Conservation (phyloP, 345 rosid species). For the Firmiana major region DNA sequence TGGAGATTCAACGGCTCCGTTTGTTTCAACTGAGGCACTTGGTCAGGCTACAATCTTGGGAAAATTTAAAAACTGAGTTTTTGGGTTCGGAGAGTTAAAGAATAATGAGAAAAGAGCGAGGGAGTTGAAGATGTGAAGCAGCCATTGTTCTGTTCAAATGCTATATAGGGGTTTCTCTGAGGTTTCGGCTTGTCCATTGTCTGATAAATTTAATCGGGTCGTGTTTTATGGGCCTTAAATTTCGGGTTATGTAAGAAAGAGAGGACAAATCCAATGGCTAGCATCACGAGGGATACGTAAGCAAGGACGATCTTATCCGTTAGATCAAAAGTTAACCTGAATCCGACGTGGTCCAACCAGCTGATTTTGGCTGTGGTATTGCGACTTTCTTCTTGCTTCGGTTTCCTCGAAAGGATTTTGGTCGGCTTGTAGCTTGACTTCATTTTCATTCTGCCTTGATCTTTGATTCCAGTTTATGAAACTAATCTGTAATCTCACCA, state of each 20-base stretch:
- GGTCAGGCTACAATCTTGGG: neutral
- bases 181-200: no score
- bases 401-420: neutral
- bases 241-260: neutral
- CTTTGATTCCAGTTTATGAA: neutral
- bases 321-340: conserved; percentile 12
- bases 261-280: no score
- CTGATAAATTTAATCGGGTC: no score
- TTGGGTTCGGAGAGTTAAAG: conserved; percentile 16
- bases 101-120: no score
- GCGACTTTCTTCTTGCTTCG: neutral
- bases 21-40: conserved; percentile 34
- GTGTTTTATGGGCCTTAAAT: neutral
- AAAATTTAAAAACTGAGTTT: neutral
- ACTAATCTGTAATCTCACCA: neutral
- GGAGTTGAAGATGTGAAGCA: no score
- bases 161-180: no score
- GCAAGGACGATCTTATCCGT: conserved; percentile 3
- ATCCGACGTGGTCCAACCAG: neutral
- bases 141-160: no score
- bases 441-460: neutral
- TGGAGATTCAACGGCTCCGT: conserved; percentile 42
- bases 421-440: neutral
- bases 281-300: neutral
- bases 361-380: neutral